Evolutionary conservation across 345 rosid genomes (phyloP).

Genomic region (Lumnitzera racemosa): DNA sequence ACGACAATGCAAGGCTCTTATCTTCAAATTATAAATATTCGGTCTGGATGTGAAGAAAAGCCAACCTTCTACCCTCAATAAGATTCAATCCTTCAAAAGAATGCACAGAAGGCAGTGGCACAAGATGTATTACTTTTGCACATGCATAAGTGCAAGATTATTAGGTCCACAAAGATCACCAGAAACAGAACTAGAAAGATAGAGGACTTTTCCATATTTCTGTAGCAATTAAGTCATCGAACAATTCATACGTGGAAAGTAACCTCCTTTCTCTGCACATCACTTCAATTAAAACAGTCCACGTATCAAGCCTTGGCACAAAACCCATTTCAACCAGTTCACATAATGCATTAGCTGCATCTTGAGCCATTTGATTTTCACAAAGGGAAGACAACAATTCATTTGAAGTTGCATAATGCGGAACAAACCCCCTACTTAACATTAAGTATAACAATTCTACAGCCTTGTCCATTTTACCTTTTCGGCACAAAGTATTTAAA

Average conservation of each 20-base stretch:
- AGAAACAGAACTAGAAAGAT: too few species aligned
- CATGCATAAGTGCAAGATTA: too few species aligned
- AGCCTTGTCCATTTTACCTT: conserved; percentile 58
- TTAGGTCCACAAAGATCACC: too few species aligned
- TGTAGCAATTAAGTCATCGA: conserved; percentile 42
- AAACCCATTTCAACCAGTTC: conserved; percentile 50
- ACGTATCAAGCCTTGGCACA: conserved; percentile 50
- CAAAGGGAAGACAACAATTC: conserved; percentile 56
- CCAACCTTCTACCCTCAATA: too few species aligned
- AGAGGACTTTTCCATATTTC: neutral
- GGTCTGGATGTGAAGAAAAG: too few species aligned
- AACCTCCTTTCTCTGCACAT: conserved; percentile 70
- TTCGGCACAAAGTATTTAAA: conserved; percentile 53
- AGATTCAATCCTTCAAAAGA: too few species aligned
- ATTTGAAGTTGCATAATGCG: conserved; percentile 79
- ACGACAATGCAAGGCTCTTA: too few species aligned
- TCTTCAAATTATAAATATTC: too few species aligned
- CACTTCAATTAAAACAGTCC: conserved; percentile 50
- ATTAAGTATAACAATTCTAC: conserved; percentile 42
- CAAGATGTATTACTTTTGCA: too few species aligned
- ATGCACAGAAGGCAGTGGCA: too few species aligned
- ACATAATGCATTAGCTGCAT: conserved; percentile 31
- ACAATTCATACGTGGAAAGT: conserved; percentile 40
- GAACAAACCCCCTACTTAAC: conserved; percentile 53
- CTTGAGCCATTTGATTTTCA: conserved; percentile 43